Evolutionary conservation across 2,329 filamentous ascomycete species (phyloP).

Genomic region (Microsporum ferrugineum): DNA sequence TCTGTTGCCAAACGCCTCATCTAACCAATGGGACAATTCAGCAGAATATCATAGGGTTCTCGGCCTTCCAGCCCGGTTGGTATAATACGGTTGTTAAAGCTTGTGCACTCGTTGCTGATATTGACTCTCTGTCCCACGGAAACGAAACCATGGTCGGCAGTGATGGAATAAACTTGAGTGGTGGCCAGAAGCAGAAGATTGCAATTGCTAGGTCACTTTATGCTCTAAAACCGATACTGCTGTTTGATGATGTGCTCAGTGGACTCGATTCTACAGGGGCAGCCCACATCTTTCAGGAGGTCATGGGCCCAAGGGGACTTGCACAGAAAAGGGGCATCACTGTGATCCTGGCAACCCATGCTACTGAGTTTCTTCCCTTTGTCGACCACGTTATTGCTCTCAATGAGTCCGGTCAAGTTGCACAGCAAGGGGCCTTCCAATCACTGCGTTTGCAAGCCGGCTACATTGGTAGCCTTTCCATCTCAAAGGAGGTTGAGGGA

Average conservation of each 20-base stretch:
- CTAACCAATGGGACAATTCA: not conserved
- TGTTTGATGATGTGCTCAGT: constrained; percentile 43
- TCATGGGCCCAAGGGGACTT: constrained; percentile 38
- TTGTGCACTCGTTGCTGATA: constrained; percentile 57
- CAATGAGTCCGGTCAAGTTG: not conserved
- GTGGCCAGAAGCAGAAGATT: constrained; percentile 71
- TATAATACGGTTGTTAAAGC: constrained; percentile 50
- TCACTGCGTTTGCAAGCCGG: not conserved
- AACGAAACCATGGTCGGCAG: constrained; percentile 61
- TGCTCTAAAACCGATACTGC: constrained; percentile 41
- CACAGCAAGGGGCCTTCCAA: not conserved
- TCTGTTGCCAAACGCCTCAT: not conserved
- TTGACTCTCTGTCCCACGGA: constrained; percentile 56
- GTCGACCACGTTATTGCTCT: constrained; percentile 1
- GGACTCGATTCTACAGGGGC: constrained; percentile 41
- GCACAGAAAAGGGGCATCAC: constrained; percentile 31
- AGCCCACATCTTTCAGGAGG: constrained; percentile 36
- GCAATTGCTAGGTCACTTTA: constrained; percentile 67
- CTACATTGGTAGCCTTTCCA: not conserved
- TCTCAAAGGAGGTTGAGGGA: not conserved
- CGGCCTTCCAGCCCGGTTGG: constrained; percentile 47
- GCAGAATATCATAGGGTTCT: constrained; percentile 39
- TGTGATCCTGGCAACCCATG: constrained; percentile 22
- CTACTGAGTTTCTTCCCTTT: constrained; percentile 23
- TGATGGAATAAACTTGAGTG: constrained; percentile 60